Base-by-base conservation (phyloP, 164 flowering plant species). In the Vitis rupestris region DNA sequence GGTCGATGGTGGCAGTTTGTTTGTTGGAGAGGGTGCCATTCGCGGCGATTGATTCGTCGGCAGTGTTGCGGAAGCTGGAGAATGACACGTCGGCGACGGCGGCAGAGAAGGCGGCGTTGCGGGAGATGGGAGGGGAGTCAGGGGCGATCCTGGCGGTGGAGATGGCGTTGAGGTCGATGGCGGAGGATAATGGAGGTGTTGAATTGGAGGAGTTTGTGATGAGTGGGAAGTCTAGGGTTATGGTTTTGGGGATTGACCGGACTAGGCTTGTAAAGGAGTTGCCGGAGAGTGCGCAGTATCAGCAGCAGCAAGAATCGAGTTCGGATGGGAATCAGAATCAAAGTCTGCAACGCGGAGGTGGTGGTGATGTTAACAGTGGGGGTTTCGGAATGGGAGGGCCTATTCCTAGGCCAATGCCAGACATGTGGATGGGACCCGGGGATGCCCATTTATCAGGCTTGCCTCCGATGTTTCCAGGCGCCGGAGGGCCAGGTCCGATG, bases 1-100 rank as follows among this genome's bases (percentile, higher is more conserved):
- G 99, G 68, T 83, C 96, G 1, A 84, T 93, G 92, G 96, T 95
- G 54, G 97, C 98, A 2, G 88, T 81, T 53, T 85, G 88, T 70
- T 76, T 95, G 72, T 67, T 95, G 76, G 92, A 90, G 69, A 75
- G 97, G 70, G 90, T 89, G 2, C 99, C 98, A 0, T 95, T 90
- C 75, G 59, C 73, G 19, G 71, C 91, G 3, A 82, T 93, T n/a
- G 99, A 93, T 75, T 91, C 97, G 6, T 83, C 88, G 2, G 83
- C 87, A 27, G 87, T 95, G 74, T 63, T 90, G 71, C 79, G 97
- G 80, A 93, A 90, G 83, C 70, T 95, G 74, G 97, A 93, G 83
- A 86, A 76, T 64, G 94, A 91, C 59, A 78, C 53, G 53, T 74
- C 78, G 5, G 82, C 81, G 4, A 85, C 90, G 3, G 31, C 81